A percentile compares a stretch with the other conserved stretches of the same genome.
These are phyloP conservation scores for Solanum sitiens DNA, from an alignment of 257 asterid species.

Conservation along the genomic window DNA sequence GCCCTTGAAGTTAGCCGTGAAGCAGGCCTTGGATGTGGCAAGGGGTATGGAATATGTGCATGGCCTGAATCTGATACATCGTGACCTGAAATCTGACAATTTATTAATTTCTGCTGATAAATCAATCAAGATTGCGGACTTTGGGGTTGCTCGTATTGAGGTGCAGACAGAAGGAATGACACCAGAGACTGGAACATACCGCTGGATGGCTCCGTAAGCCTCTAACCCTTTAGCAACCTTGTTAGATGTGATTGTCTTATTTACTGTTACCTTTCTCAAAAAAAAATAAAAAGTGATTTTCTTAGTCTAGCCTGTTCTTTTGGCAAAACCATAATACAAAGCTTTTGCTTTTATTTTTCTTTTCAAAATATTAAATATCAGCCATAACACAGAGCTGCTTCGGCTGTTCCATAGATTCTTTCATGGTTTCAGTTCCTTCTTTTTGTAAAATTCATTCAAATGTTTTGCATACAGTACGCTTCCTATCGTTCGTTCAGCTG, in stretches of 20 bases:
- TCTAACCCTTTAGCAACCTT: background rate
- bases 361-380: background rate
- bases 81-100: constrained; percentile 93
- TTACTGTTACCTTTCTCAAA: background rate
- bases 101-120: constrained; percentile 86
- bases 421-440: background rate
- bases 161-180: constrained; percentile 99
- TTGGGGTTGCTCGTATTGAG: constrained; percentile 97
- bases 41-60: constrained; percentile 98
- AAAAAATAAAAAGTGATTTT: background rate
- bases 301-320: background rate
- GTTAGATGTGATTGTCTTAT: background rate
- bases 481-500: background rate
- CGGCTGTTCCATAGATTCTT: background rate
- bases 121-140: constrained; percentile 96
- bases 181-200: constrained; percentile 98
- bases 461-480: background rate
- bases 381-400: background rate
- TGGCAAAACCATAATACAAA: background rate
- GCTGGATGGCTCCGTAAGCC: constrained; percentile 99
- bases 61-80: constrained; percentile 75
- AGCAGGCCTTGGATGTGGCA: constrained; percentile 99
- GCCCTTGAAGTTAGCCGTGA: constrained; percentile 89
- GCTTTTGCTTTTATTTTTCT: background rate
- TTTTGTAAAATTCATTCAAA: background rate